Percentiles rank a stretch among this genome's conserved stretches.
phyloP scores from a whole-genome alignment of 2,329 filamentous ascomycete genomes.

The Fusarium decemcellulare region DNA sequence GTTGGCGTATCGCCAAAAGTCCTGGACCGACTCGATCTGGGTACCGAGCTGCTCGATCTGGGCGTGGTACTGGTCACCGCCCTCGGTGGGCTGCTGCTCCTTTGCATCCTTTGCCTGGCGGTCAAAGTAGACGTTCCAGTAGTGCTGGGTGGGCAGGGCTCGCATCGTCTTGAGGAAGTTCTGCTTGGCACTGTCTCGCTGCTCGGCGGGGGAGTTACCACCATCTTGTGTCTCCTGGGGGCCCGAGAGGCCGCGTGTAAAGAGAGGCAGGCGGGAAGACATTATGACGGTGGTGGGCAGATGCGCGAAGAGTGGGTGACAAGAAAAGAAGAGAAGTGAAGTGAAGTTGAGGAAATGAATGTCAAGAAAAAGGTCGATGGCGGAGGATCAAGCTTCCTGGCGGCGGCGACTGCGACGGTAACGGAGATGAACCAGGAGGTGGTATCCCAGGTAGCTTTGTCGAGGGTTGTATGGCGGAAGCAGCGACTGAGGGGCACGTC shows the following conservation, averaged over 20 bases:
- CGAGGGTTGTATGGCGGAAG: conserved; percentile 12
- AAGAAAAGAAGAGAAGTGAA: neutral
- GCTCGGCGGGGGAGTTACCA: conserved; percentile 77
- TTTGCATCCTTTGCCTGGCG: conserved; percentile 59
- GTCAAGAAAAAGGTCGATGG: conserved; percentile 22
- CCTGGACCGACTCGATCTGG: conserved; percentile 84
- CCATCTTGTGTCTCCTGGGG: conserved; percentile 71
- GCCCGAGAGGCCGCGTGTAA: conserved; percentile 74
- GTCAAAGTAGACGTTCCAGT: conserved; percentile 82
- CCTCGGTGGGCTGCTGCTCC: conserved; percentile 50
- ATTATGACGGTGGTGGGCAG: conserved; percentile 55
- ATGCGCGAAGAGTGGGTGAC: neutral
- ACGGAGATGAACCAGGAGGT: conserved; percentile 33
- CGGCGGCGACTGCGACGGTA: neutral
- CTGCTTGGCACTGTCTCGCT: conserved; percentile 85
- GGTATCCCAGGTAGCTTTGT: conserved; percentile 24
- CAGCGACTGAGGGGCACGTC: conserved; percentile 42
- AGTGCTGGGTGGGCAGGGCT: conserved; percentile 82
- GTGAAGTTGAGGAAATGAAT: conserved; percentile 19
- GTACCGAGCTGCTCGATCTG: conserved; percentile 74
- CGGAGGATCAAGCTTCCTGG: conserved; percentile 5
- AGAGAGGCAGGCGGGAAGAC: conserved; percentile 70
- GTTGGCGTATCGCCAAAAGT: conserved; percentile 88
- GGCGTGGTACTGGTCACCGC: conserved; percentile 63
- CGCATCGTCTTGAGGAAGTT: conserved; percentile 84